Evolutionary conservation across 345 rosid genomes (phyloP).

Genomic region (Populus nigra): DNA sequence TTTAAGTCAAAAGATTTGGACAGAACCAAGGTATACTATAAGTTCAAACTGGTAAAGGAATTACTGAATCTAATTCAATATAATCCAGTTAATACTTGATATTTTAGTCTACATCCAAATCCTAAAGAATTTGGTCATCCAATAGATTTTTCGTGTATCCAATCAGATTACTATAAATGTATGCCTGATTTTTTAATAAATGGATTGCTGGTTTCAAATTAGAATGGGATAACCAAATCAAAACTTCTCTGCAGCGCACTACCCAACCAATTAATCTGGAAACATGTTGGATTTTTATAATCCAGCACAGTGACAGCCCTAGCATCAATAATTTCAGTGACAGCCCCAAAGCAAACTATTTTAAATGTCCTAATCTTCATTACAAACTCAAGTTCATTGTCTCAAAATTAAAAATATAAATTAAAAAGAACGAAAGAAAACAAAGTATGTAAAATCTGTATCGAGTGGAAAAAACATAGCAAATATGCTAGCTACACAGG

Average conservation of each 20-base stretch:
- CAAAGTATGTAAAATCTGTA: not conserved
- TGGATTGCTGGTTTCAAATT: not conserved
- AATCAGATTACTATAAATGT: not conserved
- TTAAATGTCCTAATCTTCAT: not conserved
- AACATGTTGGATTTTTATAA: not conserved
- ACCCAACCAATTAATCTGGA: not conserved
- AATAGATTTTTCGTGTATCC: not conserved
- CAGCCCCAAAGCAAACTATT: not conserved
- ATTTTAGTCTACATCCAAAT: not conserved
- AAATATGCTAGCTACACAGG: not conserved
- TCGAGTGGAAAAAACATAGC: not conserved
- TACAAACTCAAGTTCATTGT: not conserved
- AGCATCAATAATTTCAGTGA: not conserved
- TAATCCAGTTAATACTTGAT: not conserved
- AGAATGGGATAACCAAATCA: not conserved
- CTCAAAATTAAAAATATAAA: not conserved
- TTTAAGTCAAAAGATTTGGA: not conserved
- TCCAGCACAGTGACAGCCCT: not conserved
- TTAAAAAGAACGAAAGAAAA: not conserved
- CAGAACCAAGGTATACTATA: not conserved
- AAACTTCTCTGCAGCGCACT: not conserved
- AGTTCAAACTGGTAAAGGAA: not conserved
- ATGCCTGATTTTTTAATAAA: not conserved
- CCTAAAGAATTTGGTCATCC: too few species aligned
- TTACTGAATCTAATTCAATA: not conserved